phyloP scores from a whole-genome alignment of 2,329 filamentous ascomycete genomes.

The Fusarium kyushuense region DNA sequence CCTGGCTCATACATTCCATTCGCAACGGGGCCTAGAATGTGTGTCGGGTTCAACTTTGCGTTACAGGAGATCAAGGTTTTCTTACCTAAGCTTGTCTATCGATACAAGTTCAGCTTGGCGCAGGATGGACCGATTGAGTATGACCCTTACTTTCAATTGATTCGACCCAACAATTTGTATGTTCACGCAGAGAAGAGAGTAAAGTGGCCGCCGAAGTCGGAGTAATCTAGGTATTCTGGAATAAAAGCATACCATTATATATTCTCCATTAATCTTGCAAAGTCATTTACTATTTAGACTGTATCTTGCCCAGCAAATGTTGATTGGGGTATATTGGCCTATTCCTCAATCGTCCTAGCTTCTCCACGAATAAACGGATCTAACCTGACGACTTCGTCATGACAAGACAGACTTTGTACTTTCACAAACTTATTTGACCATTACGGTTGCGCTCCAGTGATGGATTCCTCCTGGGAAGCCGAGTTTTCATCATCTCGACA shows the following conservation, averaged over 20 bases:
- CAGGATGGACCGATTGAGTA: slow-evolving; percentile 65
- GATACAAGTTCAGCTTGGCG: slow-evolving; percentile 66
- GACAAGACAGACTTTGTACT: neutral
- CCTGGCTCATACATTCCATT: slow-evolving; percentile 69
- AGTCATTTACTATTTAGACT: neutral
- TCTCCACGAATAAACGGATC: neutral
- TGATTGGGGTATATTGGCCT: neutral
- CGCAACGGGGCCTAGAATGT: slow-evolving; percentile 66
- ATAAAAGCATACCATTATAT: neutral
- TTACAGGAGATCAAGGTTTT: slow-evolving; percentile 71
- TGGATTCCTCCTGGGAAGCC: neutral
- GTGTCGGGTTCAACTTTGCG: slow-evolving; percentile 74
- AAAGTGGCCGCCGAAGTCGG: slow-evolving; percentile 17
- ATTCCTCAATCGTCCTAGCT: neutral
- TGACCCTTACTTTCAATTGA: slow-evolving; percentile 70
- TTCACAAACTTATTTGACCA: neutral
- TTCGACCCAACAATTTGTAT: slow-evolving; percentile 67
- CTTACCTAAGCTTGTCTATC: slow-evolving; percentile 67
- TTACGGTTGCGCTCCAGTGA: neutral
- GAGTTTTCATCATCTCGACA: neutral
- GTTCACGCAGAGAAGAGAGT: slow-evolving; percentile 58
- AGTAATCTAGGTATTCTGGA: neutral
- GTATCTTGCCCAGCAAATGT: neutral
- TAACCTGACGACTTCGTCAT: neutral
- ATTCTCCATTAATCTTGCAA: neutral